A percentile compares a stretch with the other conserved stretches of the same genome.
Evolutionary conservation across 2,329 filamentous ascomycete species (phyloP).

Genomic region (Penicillium sp.): DNA sequence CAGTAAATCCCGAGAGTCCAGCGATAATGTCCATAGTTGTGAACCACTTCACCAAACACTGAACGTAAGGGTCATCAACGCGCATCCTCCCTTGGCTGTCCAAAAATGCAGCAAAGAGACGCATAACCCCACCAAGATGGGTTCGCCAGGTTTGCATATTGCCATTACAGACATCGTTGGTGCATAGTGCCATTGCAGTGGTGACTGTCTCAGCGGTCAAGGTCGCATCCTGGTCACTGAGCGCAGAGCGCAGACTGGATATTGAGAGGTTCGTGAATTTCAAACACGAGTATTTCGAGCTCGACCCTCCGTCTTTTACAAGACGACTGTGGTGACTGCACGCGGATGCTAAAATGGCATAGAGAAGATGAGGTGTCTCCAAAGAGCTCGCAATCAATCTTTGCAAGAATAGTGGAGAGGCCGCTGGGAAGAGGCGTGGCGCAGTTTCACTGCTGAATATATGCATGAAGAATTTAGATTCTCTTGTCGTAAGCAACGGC

Average conservation of each 20-base stretch:
- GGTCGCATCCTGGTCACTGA: conserved; percentile 13
- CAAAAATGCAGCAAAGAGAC: conserved; percentile 23
- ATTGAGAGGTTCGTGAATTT: conserved; percentile 33
- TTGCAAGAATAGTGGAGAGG: conserved; percentile 26
- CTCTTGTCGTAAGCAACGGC: conserved; percentile 18
- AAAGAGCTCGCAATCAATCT: conserved; percentile 26
- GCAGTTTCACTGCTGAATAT: conserved; percentile 29
- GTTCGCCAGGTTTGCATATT: conserved; percentile 29
- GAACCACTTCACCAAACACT: conserved; percentile 34
- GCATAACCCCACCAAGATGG: conserved; percentile 30
- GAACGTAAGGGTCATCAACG: conserved; percentile 16
- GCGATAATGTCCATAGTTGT: conserved; percentile 31
- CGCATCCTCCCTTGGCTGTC: conserved; percentile 6
- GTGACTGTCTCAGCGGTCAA: conserved; percentile 26
- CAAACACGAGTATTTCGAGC: conserved; percentile 18
- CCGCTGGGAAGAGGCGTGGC: conserved; percentile 29
- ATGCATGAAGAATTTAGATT: conserved; percentile 31
- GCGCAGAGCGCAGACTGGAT: conserved; percentile 22
- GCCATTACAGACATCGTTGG: conserved; percentile 38
- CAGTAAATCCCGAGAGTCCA: conserved; percentile 23
- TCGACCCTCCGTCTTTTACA: conserved; percentile 15
- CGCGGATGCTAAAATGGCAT: conserved; percentile 30
- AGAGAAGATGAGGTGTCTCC: conserved; percentile 29
- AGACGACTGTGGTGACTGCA: conserved; percentile 34
- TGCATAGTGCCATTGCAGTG: conserved; percentile 35